These are phyloP conservation scores for Kwoniella heveanensis DNA, from an alignment of 768 basidiomycete genomes.

Conservation along the genomic window DNA sequence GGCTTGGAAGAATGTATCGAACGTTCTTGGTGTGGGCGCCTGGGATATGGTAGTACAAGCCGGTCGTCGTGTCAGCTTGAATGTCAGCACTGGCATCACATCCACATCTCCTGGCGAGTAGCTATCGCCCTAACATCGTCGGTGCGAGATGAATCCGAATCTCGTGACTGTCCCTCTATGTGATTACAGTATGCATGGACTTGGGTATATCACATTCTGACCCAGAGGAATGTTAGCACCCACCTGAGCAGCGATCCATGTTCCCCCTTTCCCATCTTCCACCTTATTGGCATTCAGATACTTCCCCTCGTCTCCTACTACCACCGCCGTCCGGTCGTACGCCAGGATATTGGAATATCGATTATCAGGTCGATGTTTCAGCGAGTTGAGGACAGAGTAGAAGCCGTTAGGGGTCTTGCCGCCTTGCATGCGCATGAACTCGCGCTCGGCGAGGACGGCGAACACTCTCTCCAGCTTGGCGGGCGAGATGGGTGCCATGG, in stretches of 20 bases:
- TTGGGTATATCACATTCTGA: too few species aligned
- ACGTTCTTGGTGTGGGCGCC: conserved; percentile 51
- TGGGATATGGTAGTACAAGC: too few species aligned
- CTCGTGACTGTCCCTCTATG: too few species aligned
- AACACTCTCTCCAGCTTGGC: conserved; percentile 10
- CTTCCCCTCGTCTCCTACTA: conserved; percentile 23
- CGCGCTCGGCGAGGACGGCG: conserved; percentile 16
- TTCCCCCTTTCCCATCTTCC: conserved; percentile 40
- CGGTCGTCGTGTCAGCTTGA: too few species aligned
- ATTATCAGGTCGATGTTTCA: conserved; percentile 30
- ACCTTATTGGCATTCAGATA: conserved; percentile 57
- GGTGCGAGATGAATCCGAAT: too few species aligned
- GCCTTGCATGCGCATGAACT: conserved; percentile 1
- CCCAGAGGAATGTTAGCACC: conserved; percentile 12
- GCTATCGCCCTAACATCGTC: too few species aligned
- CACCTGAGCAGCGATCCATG: conserved; percentile 56
- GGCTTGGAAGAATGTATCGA: conserved; percentile 48
- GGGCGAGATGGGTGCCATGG: conserved; percentile 39
- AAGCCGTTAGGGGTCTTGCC: conserved; percentile 24
- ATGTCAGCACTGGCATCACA: too few species aligned
- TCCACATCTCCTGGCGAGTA: too few species aligned
- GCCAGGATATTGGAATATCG: conserved; percentile 52
- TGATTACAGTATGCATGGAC: too few species aligned
- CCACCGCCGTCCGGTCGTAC: conserved; percentile 53
- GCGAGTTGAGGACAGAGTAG: conserved; percentile 43